Conservation (phyloP, 345 rosid species). For the Euphorbia tirucalli region DNA sequence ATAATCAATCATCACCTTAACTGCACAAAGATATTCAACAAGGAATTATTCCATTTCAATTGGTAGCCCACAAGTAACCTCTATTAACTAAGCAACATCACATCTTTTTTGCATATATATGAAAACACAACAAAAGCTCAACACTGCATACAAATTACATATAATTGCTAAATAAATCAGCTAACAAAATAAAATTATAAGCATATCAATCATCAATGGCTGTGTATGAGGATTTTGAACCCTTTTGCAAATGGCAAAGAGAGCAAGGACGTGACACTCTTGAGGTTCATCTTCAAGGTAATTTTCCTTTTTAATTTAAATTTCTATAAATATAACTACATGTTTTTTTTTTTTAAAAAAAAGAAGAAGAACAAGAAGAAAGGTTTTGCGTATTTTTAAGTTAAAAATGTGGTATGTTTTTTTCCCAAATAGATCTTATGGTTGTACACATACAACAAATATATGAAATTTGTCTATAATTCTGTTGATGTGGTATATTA, state of each 20-base stretch:
- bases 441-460: too few relatives aligned
- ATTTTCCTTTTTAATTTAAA: too few relatives aligned
- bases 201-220: not conserved
- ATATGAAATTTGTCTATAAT: too few relatives aligned
- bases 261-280: conserved; percentile 33
- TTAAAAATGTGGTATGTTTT: too few relatives aligned
- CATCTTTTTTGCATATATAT: not conserved
- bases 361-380: too few relatives aligned
- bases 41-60: conserved; percentile 13
- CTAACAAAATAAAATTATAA: not conserved
- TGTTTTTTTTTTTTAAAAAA: too few relatives aligned
- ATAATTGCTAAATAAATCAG: not conserved
- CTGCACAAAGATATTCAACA: not conserved
- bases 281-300: conserved; percentile 35
- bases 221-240: conserved; percentile 45
- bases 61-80: conserved; percentile 19
- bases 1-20: not conserved
- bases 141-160: too few relatives aligned
- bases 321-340: too few relatives aligned
- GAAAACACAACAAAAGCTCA: not conserved
- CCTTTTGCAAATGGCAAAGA: conserved; percentile 43
- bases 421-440: too few relatives aligned
- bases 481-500: too few relatives aligned
- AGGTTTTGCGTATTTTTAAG: too few relatives aligned
- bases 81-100: not conserved